Conservation (phyloP, 2,329 filamentous ascomycete species). For the Phialocephala subalpina region DNA sequence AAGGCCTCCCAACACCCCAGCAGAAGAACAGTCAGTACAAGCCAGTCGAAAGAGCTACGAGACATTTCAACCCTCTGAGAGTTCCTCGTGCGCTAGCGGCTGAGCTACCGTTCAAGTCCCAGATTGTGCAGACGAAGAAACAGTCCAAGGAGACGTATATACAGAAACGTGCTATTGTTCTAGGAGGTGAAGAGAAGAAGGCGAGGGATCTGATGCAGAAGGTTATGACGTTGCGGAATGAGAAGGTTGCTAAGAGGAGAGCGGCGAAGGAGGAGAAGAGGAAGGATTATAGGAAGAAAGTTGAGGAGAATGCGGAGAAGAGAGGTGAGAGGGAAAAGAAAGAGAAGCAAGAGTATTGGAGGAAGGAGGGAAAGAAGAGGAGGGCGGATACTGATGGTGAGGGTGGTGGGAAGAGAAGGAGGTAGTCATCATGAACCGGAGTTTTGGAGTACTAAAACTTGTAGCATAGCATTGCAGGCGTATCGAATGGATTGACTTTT, state of each 20-base stretch:
- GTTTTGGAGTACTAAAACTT: conserved; percentile 21
- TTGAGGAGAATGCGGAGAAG: conserved; percentile 85
- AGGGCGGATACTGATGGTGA: conserved; percentile 61
- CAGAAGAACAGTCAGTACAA: conserved; percentile 88
- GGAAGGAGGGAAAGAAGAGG: conserved; percentile 84
- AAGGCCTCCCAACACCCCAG: conserved; percentile 78
- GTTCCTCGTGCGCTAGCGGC: conserved; percentile 84
- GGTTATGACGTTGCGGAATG: conserved; percentile 87
- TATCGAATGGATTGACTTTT: conserved; percentile 2
- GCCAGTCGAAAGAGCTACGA: conserved; percentile 67
- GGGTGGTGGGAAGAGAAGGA: conserved; percentile 48
- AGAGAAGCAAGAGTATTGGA: conserved; percentile 93
- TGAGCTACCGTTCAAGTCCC: conserved; percentile 89
- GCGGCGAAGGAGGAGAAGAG: conserved; percentile 90
- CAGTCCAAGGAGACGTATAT: conserved; percentile 87
- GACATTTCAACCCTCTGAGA: conserved; percentile 78
- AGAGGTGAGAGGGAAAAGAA: conserved; percentile 86
- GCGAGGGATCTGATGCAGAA: conserved; percentile 92
- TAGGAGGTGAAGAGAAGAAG: conserved; percentile 86
- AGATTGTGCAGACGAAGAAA: conserved; percentile 83
- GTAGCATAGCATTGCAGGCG: conserved; percentile 19
- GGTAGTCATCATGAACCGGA: conserved; percentile 21
- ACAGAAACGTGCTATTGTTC: conserved; percentile 93
- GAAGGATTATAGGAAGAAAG: conserved; percentile 81
- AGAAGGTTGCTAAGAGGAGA: conserved; percentile 84